Evolutionary conservation across 1,139 yeast species (phyloP).

Genomic region (Yamadazyma siamensis): DNA sequence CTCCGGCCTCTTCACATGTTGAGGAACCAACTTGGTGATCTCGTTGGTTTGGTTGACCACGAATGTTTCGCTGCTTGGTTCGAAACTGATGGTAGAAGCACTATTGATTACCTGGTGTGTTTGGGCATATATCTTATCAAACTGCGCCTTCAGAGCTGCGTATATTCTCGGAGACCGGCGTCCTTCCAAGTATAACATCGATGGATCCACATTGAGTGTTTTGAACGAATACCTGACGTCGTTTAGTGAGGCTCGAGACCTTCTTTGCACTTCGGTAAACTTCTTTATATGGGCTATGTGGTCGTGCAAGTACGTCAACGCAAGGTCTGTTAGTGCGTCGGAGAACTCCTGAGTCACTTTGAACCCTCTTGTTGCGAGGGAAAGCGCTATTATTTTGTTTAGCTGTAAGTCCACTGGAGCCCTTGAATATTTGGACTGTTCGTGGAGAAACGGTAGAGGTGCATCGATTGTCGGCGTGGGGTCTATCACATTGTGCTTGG

Average conservation of each 20-base stretch:
- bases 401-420: conserved; percentile 36
- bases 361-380: conserved; percentile 36
- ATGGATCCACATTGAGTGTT: conserved; percentile 42
- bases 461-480: too few relatives aligned
- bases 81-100: conserved; percentile 3
- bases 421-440: conserved; percentile 4
- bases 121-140: conserved; percentile 8
- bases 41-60: conserved; percentile 48
- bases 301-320: conserved; percentile 49
- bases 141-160: conserved; percentile 3
- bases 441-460: too few relatives aligned
- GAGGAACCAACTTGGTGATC: conserved; percentile 53
- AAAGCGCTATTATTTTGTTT: conserved; percentile 28
- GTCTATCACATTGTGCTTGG: conserved; percentile 1
- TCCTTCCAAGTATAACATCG: conserved; percentile 44
- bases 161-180: conserved; percentile 15
- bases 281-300: conserved; percentile 47
- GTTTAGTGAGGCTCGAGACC: conserved; percentile 53
- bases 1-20: conserved; percentile 43
- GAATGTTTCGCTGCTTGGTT: conserved; percentile 27
- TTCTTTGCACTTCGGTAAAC: conserved; percentile 64
- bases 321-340: conserved; percentile 43
- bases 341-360: conserved; percentile 42
- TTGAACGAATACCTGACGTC: conserved; percentile 54
- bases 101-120: conserved; percentile 3